Percentiles rank a stretch among this genome's conserved stretches.
Evolutionary conservation across 2,329 filamentous ascomycete species (phyloP).

Genomic region (Penicillium occitanis): DNA sequence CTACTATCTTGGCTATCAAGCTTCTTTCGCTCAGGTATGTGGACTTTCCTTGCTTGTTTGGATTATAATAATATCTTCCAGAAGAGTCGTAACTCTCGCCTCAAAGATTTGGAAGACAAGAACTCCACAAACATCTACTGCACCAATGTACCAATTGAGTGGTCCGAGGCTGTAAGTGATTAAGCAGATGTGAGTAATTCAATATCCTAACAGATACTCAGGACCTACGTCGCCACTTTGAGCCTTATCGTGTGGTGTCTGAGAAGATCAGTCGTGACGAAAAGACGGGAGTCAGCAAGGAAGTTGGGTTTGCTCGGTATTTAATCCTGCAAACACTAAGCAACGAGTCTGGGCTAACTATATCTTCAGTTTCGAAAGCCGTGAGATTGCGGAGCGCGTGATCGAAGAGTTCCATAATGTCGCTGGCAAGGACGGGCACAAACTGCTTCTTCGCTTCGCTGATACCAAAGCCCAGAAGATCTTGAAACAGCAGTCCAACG

Average conservation of each 20-base stretch:
- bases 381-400: conserved; percentile 86
- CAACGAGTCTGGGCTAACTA: conserved; percentile 21
- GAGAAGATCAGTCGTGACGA: conserved; percentile 92
- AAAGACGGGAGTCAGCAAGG: conserved; percentile 83
- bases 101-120: conserved; percentile 92
- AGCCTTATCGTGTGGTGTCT: conserved; percentile 69
- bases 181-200: background rate
- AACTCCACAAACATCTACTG: conserved; percentile 94
- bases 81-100: conserved; percentile 97
- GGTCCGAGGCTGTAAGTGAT: conserved; percentile 77
- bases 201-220: conserved; percentile 40
- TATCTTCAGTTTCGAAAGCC: conserved; percentile 72
- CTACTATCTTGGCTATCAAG: conserved; percentile 91
- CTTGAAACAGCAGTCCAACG: conserved; percentile 91
- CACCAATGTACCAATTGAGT: conserved; percentile 87
- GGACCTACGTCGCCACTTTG: conserved; percentile 67
- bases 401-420: conserved; percentile 82
- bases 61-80: conserved; percentile 36
- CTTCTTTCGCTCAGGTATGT: conserved; percentile 85
- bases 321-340: background rate
- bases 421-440: conserved; percentile 74
- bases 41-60: conserved; percentile 10
- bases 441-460: conserved; percentile 92
- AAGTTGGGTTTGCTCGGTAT: conserved; percentile 95
- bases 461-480: conserved; percentile 97